These are phyloP conservation scores for Penicillium crystallinum DNA, from an alignment of 495 filamentous ascomycete genomes.

Conservation along the genomic window DNA sequence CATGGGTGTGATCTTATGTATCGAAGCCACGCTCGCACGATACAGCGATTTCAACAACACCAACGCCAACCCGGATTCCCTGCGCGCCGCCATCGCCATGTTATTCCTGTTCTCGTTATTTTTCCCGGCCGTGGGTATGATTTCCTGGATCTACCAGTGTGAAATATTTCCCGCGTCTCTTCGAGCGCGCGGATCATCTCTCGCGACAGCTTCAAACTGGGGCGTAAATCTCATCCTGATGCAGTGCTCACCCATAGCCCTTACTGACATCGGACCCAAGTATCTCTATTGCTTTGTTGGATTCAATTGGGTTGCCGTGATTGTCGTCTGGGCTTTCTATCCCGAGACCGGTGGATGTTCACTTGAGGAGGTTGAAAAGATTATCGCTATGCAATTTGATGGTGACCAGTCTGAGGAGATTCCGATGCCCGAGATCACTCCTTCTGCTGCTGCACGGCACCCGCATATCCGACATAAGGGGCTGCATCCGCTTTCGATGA, in stretches of 20 bases:
- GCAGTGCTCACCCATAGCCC: constrained; percentile 51
- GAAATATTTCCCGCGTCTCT: constrained; percentile 55
- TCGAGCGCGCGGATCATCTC: constrained; percentile 47
- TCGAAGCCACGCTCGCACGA: constrained; percentile 41
- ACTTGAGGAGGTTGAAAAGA: constrained; percentile 49
- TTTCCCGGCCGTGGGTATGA: constrained; percentile 48
- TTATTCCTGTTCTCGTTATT: constrained; percentile 54
- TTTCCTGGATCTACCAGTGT: constrained; percentile 53
- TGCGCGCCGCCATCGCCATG: constrained; percentile 53
- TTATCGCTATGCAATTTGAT: constrained; percentile 27
- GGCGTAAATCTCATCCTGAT: constrained; percentile 50
- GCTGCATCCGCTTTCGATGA: constrained; percentile 7
- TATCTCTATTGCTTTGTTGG: constrained; percentile 54
- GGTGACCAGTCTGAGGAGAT: constrained; percentile 6
- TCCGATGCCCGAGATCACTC: background rate
- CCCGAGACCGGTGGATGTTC: constrained; percentile 51
- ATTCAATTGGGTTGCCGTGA: constrained; percentile 42
- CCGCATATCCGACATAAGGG: constrained; percentile 4
- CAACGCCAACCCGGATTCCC: constrained; percentile 31
- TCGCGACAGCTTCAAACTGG: constrained; percentile 52
- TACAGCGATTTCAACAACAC: constrained; percentile 22
- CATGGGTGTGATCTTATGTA: constrained; percentile 48
- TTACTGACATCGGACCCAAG: constrained; percentile 40
- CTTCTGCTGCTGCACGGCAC: background rate
- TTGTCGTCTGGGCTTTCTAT: constrained; percentile 43